These are phyloP conservation scores for Powellomyces hirtus DNA, from an alignment of 192 early-diverging fungal genomes.

Conservation along the genomic window DNA sequence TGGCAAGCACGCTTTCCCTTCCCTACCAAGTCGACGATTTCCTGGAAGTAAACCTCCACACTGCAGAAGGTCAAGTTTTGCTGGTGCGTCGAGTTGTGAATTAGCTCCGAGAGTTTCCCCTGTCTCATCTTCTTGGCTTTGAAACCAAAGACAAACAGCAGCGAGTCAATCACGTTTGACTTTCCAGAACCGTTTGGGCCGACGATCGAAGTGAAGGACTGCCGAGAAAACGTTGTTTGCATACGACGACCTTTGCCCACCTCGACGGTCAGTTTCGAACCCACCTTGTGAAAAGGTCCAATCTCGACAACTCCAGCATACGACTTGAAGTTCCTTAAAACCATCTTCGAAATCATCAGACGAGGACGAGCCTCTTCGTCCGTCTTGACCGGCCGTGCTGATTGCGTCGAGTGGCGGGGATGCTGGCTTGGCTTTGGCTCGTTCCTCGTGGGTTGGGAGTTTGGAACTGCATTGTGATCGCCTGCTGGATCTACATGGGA, in stretches of 20 bases:
- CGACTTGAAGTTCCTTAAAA: constrained; percentile 94
- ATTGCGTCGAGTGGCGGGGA: too few relatives aligned
- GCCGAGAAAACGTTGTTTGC: not conserved
- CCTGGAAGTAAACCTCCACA: constrained; percentile 93
- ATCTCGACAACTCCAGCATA: constrained; percentile 89
- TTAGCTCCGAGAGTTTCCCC: constrained; percentile 90
- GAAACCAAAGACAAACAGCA: constrained; percentile 98
- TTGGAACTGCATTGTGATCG: too few relatives aligned
- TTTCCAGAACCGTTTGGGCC: constrained; percentile 99
- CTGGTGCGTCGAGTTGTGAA: constrained; percentile 83
- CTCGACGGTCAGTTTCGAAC: not conserved
- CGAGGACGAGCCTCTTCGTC: constrained; percentile 31
- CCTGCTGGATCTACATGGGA: too few relatives aligned
- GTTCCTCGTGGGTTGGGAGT: too few relatives aligned
- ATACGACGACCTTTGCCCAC: not conserved
- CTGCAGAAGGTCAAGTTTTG: constrained; percentile 71
- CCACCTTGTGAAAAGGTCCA: constrained; percentile 95
- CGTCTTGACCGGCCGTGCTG: too few relatives aligned
- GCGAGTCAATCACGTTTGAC: constrained; percentile 96
- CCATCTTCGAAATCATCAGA: constrained; percentile 77
- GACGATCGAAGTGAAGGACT: constrained; percentile 81
- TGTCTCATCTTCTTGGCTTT: constrained; percentile 96
- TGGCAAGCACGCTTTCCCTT: not conserved
- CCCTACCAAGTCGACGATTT: constrained; percentile 77
- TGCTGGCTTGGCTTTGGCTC: too few relatives aligned